phyloP scores from a whole-genome alignment of 352 stramenopile genomes.

The Pythium grandisporangium region DNA sequence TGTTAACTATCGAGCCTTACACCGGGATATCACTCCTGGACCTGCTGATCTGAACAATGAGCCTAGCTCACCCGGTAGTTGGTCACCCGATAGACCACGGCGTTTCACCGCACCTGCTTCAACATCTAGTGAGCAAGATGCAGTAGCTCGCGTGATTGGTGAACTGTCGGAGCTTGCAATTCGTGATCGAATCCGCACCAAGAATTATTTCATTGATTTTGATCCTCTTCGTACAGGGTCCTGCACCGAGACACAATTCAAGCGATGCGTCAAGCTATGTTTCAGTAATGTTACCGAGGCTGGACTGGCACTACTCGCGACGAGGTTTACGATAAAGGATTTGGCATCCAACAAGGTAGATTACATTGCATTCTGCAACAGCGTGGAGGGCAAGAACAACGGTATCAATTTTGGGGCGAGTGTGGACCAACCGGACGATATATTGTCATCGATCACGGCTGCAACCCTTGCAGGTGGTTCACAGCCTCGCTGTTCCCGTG shows the following conservation, averaged over 20 bases:
- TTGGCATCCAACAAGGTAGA: slow-evolving; percentile 53
- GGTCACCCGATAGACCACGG: slow-evolving; percentile 45
- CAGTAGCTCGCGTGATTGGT: slow-evolving; percentile 40
- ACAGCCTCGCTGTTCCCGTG: slow-evolving; percentile 40
- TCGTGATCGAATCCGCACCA: slow-evolving; percentile 70
- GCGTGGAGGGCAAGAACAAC: slow-evolving; percentile 36
- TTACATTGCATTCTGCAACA: slow-evolving; percentile 71
- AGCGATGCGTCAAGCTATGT: slow-evolving; percentile 69
- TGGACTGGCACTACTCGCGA: slow-evolving; percentile 44
- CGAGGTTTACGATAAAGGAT: slow-evolving; percentile 42
- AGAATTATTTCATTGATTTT: slow-evolving; percentile 83
- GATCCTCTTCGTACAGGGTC: slow-evolving; percentile 66
- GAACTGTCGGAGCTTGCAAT: slow-evolving; percentile 45
- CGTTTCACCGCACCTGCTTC: slow-evolving; percentile 21
- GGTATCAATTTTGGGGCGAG: slow-evolving; percentile 3
- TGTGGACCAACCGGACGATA: slow-evolving; percentile 45
- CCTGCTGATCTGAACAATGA: too few relatives aligned
- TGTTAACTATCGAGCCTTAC: slow-evolving; percentile 68
- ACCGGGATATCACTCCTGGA: slow-evolving; percentile 61
- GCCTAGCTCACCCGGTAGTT: slow-evolving; percentile 9
- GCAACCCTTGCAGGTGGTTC: slow-evolving; percentile 12
- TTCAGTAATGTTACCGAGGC: slow-evolving; percentile 52
- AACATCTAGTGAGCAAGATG: slow-evolving; percentile 8
- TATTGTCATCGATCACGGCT: slow-evolving; percentile 27
- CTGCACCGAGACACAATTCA: slow-evolving; percentile 70